These are phyloP conservation scores for Chlorencoelia australis DNA, from an alignment of 2,329 filamentous ascomycete genomes.

Conservation along the genomic window DNA sequence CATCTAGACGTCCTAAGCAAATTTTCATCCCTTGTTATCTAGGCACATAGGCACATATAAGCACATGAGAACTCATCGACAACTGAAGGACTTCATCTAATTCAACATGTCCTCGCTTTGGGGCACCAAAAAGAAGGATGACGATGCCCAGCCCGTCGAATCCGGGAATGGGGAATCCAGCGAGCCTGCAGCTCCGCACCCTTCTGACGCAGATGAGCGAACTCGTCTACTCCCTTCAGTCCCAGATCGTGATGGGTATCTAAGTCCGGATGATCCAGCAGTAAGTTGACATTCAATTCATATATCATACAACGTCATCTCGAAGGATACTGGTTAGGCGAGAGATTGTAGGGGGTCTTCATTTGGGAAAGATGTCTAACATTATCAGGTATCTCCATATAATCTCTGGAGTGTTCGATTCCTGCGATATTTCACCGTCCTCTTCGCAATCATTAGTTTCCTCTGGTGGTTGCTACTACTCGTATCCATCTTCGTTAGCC, in stretches of 20 bases:
- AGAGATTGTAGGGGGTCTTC: too few relatives aligned
- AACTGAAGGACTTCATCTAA: neutral
- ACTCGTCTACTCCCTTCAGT: slow-evolving; percentile 30
- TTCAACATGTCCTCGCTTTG: slow-evolving; percentile 42
- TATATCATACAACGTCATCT: neutral
- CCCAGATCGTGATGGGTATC: slow-evolving; percentile 35
- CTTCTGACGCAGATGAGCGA: slow-evolving; percentile 44
- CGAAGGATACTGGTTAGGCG: neutral
- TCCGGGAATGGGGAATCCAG: slow-evolving; percentile 17
- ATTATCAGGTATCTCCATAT: slow-evolving; percentile 61
- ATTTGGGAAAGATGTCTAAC: too few relatives aligned
- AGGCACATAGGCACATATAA: too few relatives aligned
- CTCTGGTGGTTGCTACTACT: slow-evolving; percentile 89
- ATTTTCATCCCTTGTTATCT: too few relatives aligned
- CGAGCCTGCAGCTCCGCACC: slow-evolving; percentile 4
- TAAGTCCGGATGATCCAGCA: slow-evolving; percentile 72
- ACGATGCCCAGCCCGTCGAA: slow-evolving; percentile 20
- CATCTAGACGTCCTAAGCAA: too few relatives aligned
- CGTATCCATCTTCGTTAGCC: slow-evolving; percentile 84
- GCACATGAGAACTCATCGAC: too few relatives aligned
- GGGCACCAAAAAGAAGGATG: slow-evolving; percentile 40
- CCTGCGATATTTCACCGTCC: slow-evolving; percentile 65
- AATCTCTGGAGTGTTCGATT: slow-evolving; percentile 88
- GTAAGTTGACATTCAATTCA: slow-evolving; percentile 37
- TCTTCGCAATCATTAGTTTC: slow-evolving; percentile 66